Base-by-base conservation (phyloP, 306 rosid genomes). In the cucumber (Cucumis sativus) region DNA sequence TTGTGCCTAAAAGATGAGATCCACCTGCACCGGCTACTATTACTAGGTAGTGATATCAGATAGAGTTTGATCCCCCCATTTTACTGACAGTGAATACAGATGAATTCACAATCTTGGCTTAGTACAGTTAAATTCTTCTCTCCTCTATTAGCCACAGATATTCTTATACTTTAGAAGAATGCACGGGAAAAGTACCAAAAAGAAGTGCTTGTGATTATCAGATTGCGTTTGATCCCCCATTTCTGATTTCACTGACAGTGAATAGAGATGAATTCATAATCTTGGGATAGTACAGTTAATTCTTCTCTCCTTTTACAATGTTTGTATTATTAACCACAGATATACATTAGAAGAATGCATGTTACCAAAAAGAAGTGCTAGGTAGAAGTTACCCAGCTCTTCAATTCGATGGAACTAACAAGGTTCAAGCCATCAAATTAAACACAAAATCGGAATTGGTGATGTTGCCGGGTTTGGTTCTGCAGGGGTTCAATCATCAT, bases 401-500 rank as follows among this genome's bases (percentile, higher is more conserved):
- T 40, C 57, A 39, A 39, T 73, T 33, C 51, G 41, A 62, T 49
- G 71, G 51, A 72, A 45, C 66, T 20, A 49, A 66, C 6, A 23
- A 33, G 21, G 49, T 39, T 39, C 47, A 7, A 41, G 51, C 15
- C 79, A 76, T 51, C 15, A 21, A 51, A 77, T 56, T 63, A 30
- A 57, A 78, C 47, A 70, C 77, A 73, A 88, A 84, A 83, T 80
- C 85, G 10, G 45, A 10, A 0, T 43, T 2, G 49, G 49, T 43
- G 39, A 63, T n/a, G 18, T 77, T 82, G 55, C 67, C 43, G 76
- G 66, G 67, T 74, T 77, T 54, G 30, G 61, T 75, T 78, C 79
- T 55, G 51, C 58, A 60, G 79, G 74, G 65, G 51, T 82, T 89
- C 88, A 93, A 83, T 93, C 98, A 68, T 93, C 98, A 66, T 93